Base-by-base conservation (phyloP, 2,329 filamentous ascomycete species). In the Pseudonectria foliicola region DNA sequence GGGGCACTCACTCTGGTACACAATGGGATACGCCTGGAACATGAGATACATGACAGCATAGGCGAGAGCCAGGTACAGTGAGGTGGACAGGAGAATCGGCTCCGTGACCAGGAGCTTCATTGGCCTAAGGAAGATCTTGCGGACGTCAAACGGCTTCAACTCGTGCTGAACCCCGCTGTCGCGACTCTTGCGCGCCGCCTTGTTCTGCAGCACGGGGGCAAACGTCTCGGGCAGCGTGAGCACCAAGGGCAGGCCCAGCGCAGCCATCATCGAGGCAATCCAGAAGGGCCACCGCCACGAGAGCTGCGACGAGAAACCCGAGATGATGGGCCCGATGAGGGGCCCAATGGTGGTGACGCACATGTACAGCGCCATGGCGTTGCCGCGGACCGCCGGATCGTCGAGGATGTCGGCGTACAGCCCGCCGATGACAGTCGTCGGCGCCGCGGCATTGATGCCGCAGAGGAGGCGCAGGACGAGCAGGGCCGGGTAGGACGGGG, bases 1-100 rank as follows among this genome's bases (percentile, higher is more conserved):
- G 14, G 12, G 27, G 15, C 11, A 33, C 30, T 14, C 31, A 44
- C 52, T 43, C 46, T 68, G 54, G 33, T 63, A 73, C 2, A 73
- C 62, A 15, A 71, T 69, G 0, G 68, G 68, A 46, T 67, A 72
- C 4, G 69, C 70, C 18, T 63, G 63, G 46, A 73, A 73, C 34
- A 71, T 55, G 53, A 73, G 68, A 43, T 72, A 74, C 21, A 73
- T 57, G 6, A 68, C 64, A 13, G 69, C 66, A 39, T 73, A 74
- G 3, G 67, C 59, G 34, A 74, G 63, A 2, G 70, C 64, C 41
- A 72, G 62, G 45, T 73, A 73, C 0, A 60, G 47, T 2, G 66
- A 67, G 6, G 71, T 62, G 2, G 66, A 51, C 3, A 71, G 49
- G 12, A 74, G 64, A 27, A 74, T 73, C 0, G 70, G 71, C 42